Evolutionary conservation across 1,284 basidiomycete genomes (phyloP).

Genomic region (Leccinum holopus): DNA sequence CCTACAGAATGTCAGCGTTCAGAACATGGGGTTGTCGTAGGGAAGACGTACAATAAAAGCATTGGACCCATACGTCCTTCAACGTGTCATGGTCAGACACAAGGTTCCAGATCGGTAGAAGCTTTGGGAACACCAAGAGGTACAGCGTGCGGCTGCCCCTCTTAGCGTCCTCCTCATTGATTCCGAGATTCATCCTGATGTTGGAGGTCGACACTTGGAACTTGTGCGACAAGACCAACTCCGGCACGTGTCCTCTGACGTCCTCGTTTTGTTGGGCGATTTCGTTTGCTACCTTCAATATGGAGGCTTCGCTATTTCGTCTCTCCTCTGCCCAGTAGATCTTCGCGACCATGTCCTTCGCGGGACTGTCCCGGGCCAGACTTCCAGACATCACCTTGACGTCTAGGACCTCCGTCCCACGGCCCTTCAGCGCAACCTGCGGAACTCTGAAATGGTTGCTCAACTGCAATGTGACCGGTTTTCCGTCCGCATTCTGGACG

Average conservation of each 20-base stretch:
- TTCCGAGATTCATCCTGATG: background rate
- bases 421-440: background rate
- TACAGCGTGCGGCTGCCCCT: background rate
- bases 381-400: background rate
- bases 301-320: background rate
- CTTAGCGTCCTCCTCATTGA: background rate
- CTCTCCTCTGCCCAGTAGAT: background rate
- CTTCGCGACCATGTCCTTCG: background rate
- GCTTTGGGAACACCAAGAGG: background rate
- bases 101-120: background rate
- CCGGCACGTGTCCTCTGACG: background rate
- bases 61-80: background rate
- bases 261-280: background rate
- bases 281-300: background rate
- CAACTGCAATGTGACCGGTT: background rate
- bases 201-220: background rate
- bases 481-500: background rate
- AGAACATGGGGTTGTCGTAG: background rate
- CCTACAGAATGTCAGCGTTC: background rate
- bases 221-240: background rate
- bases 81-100: background rate
- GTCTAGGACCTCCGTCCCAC: background rate
- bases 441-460: background rate
- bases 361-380: background rate
- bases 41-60: background rate